A percentile compares a stretch with the other conserved stretches of the same genome.
Evolutionary conservation across 208 protist genomes (phyloP).

Genomic region (Plasmodiophora brassicae): DNA sequence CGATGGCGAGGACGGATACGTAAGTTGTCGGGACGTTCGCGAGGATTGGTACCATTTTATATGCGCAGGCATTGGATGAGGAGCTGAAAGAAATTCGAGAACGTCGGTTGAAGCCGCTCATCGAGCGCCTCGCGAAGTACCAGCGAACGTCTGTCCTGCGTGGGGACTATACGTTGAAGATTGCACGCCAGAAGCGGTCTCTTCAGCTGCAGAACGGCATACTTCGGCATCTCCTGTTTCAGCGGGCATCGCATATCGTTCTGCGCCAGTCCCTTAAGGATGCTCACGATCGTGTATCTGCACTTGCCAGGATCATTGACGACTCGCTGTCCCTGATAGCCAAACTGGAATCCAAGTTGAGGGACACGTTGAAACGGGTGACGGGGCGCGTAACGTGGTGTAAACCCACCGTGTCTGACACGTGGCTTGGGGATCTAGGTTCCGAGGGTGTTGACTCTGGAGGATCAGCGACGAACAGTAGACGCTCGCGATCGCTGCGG

Average conservation of each 20-base stretch:
- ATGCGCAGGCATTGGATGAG: neutral
- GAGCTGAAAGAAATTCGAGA: neutral
- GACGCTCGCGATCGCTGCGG: neutral
- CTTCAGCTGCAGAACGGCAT: neutral
- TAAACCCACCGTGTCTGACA: neutral
- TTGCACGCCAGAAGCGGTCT: neutral
- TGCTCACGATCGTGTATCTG: neutral
- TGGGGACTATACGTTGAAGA: conserved; percentile 10
- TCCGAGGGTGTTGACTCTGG: neutral
- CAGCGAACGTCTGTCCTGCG: neutral
- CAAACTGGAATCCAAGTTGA: neutral
- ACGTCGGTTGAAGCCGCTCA: neutral
- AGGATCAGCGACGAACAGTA: neutral
- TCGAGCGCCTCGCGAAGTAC: conserved; percentile 8
- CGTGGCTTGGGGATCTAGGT: neutral
- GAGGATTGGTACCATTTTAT: too few species aligned
- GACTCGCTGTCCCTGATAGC: neutral
- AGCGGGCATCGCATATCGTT: neutral
- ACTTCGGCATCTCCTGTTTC: neutral
- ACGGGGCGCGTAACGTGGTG: neutral
- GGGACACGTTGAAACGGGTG: neutral
- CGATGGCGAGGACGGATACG: too few species aligned
- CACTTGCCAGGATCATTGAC: neutral
- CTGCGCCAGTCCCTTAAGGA: neutral
- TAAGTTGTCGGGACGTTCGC: too few species aligned